Percentiles rank a stretch among this genome's conserved stretches.
These are phyloP conservation scores for Wickerhamiella vanderwaltii DNA, from an alignment of 805 yeast species.

Conservation along the genomic window DNA sequence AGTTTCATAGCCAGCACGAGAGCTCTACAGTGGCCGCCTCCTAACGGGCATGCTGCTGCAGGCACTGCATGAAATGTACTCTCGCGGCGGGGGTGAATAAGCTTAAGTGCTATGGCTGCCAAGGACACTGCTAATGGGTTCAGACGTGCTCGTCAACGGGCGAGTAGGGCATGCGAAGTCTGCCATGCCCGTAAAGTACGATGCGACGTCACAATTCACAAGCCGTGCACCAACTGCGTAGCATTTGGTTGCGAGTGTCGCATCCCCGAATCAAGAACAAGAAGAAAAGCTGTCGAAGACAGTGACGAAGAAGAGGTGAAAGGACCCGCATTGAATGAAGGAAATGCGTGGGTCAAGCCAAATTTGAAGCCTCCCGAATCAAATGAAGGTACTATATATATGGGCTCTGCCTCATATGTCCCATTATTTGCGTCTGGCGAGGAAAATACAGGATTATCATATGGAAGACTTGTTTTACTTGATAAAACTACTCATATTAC, in stretches of 20 bases:
- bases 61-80: too few relatives aligned
- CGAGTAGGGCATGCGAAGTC: constrained; percentile 63
- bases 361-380: neutral
- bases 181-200: constrained; percentile 72
- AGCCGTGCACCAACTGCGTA: constrained; percentile 58
- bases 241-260: constrained; percentile 62
- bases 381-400: constrained; percentile 1
- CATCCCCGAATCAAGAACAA: constrained; percentile 46
- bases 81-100: too few relatives aligned
- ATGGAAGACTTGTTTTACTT: neutral
- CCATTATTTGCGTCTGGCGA: constrained; percentile 6
- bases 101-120: too few relatives aligned
- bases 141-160: constrained; percentile 37
- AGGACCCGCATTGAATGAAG: neutral
- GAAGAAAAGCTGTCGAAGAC: constrained; percentile 1
- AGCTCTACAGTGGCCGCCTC: too few relatives aligned
- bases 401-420: constrained; percentile 12
- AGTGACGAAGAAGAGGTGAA: constrained; percentile 1
- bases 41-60: too few relatives aligned
- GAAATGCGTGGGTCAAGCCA: neutral
- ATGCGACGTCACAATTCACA: constrained; percentile 40
- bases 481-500: constrained; percentile 9
- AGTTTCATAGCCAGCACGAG: too few relatives aligned
- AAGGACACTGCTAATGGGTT: too few relatives aligned
- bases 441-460: neutral